A percentile compares a stretch with the other conserved stretches of the same genome.
Evolutionary conservation across 129 eudicot genomes (phyloP).

Genomic region (Lactuca saligna): DNA sequence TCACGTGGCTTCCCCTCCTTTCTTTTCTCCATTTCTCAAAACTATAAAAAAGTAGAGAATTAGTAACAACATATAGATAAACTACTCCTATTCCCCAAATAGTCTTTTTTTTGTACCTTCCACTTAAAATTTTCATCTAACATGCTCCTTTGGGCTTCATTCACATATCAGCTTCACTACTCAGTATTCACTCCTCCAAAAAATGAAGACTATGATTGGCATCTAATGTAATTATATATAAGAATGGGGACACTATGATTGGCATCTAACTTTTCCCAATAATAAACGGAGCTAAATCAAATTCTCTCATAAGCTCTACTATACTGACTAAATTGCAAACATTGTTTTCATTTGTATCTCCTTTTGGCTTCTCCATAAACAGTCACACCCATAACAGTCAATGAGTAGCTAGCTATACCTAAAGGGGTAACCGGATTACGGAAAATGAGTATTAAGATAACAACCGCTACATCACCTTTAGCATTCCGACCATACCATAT

Average conservation of each 20-base stretch:
- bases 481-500: constrained; percentile 55
- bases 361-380: constrained; percentile 92
- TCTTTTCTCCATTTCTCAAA: constrained; percentile 74
- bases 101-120: no score
- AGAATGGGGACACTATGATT: no score
- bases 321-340: background rate
- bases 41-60: no score
- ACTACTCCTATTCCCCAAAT: background rate
- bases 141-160: no score
- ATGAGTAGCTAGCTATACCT: constrained; percentile 83
- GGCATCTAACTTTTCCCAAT: no score
- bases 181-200: no score
- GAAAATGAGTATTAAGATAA: constrained; percentile 83
- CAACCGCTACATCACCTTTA: constrained; percentile 96
- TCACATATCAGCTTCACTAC: no score
- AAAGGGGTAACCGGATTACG: constrained; percentile 74
- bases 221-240: background rate
- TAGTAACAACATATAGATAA: no score
- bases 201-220: no score
- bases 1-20: constrained; percentile 83
- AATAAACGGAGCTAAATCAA: no score
- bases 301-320: background rate
- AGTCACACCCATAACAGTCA: constrained; percentile 88
- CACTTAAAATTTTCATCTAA: no score
- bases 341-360: constrained; percentile 50